Evolutionary conservation across 2,329 filamentous ascomycete genomes (phyloP), one percentile per base, ranked within the genome.

Genomic region (Alternaria solani): DNA sequence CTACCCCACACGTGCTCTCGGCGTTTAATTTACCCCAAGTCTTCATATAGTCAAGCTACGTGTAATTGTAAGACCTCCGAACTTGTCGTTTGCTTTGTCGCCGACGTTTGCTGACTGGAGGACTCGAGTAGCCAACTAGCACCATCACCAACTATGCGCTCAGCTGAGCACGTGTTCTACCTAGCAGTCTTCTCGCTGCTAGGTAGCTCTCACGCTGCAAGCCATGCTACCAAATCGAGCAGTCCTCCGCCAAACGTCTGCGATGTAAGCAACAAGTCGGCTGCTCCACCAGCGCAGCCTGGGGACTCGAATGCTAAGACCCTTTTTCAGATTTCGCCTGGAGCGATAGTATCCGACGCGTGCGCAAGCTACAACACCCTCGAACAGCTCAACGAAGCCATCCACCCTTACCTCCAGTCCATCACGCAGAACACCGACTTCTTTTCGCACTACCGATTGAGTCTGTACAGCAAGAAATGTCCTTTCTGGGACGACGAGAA

Each of bases 401-500:
- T 97, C 64, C 89, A 90, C 70, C 91, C 93, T 18, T 87, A 89
- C 53, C 82, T 99, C 68, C 87, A 92, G 71, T 90, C 92, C 56
- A 87, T 99, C 46, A 96, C 93, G 0, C 88, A 88, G 70, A 88
- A 91, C 54, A 96, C 94, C 78, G 95, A 99, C 80, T 99, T 97
- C 86, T 99, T 99, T 81, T 94, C 94, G 54, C 93, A 98, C 80
- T 99, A 98, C 82, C 90, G 95, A 59, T 83, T 99, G 46, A 98
- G 97, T 78, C 86, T 99, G 20, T 99, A 93, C 80, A 91, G 96
- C 79, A 97, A 95, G 79, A 88, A 88, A 80, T 99, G 95, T 75
- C 95, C 95, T 0, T 99, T 98, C 78, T 99, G 95, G 94, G 88
- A 89, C 75, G 95, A 99, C 78, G 90, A 93, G 63, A 91, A 91